Conservation (phyloP, 202 grass and related monocot species). For the Zoysia matrella region DNA sequence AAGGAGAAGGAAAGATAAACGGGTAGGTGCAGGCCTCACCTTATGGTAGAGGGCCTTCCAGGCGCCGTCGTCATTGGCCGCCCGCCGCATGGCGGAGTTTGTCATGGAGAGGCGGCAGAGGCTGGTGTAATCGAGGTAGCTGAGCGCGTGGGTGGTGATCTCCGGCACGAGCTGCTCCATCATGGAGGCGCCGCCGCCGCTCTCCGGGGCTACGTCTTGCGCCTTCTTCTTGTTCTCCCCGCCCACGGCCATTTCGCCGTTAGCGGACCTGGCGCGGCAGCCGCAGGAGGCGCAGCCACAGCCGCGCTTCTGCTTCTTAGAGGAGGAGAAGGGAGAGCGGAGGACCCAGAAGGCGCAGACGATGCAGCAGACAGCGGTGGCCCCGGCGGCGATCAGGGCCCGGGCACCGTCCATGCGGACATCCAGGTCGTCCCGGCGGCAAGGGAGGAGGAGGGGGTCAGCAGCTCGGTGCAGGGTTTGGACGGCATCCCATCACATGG, state of each 20-base stretch:
- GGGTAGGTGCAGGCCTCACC: conserved; percentile 37
- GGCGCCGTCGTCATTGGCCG: conserved; percentile 93
- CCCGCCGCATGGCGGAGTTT: conserved; percentile 92
- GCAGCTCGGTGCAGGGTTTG: conserved; percentile 47
- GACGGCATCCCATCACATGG: background rate
- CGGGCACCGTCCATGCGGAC: conserved; percentile 11
- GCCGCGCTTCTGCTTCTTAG: conserved; percentile 23
- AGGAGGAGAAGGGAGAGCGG: conserved; percentile 34
- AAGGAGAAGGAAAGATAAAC: background rate
- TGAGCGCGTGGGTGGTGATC: conserved; percentile 95
- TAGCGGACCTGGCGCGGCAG: background rate
- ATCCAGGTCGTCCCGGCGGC: conserved; percentile 51
- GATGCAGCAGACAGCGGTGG: conserved; percentile 33
- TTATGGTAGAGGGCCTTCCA: conserved; percentile 98
- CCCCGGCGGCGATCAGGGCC: no score
- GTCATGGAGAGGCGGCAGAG: conserved; percentile 74
- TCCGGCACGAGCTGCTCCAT: conserved; percentile 98
- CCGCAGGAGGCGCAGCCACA: background rate
- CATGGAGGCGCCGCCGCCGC: conserved; percentile 66
- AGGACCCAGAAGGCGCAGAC: conserved; percentile 59
- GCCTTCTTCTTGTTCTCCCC: conserved; percentile 57
- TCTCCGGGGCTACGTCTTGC: conserved; percentile 31
- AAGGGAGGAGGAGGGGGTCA: background rate
- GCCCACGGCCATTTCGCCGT: conserved; percentile 56
- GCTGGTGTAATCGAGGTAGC: conserved; percentile 70